Conservation (phyloP, 305 asterid species). For the Salvia sclarea region DNA sequence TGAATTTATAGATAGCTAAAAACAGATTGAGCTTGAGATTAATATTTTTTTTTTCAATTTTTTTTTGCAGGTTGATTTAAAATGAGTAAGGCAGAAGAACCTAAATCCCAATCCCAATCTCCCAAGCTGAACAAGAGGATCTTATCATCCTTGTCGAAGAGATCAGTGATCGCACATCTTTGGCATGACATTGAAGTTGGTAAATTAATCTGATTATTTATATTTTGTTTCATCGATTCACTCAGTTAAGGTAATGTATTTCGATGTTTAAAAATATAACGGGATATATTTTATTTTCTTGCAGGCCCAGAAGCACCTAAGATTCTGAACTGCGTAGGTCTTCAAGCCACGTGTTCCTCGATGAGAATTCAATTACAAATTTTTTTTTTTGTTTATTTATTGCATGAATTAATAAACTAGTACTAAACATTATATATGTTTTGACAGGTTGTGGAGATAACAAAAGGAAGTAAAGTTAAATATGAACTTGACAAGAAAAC, state of each 20-base stretch:
- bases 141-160: constrained; percentile 20
- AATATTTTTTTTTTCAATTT: background rate
- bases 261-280: too few species aligned
- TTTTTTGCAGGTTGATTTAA: constrained; percentile 4
- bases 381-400: background rate
- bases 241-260: too few species aligned
- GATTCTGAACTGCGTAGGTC: constrained; percentile 18
- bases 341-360: background rate
- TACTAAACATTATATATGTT: background rate
- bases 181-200: constrained; percentile 25
- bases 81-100: constrained; percentile 1
- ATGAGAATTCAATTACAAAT: background rate
- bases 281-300: background rate
- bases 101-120: background rate
- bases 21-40: background rate
- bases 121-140: constrained; percentile 23
- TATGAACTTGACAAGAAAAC: constrained; percentile 27
- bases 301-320: constrained; percentile 17
- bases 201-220: background rate
- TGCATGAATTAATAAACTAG: background rate
- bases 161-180: constrained; percentile 19
- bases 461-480: constrained; percentile 22
- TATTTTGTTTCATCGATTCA: too few species aligned
- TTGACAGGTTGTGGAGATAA: constrained; percentile 16
- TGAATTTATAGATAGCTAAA: background rate